Conservation (phyloP, 805 yeast genomes). For the Priceomyces haplophilus region DNA sequence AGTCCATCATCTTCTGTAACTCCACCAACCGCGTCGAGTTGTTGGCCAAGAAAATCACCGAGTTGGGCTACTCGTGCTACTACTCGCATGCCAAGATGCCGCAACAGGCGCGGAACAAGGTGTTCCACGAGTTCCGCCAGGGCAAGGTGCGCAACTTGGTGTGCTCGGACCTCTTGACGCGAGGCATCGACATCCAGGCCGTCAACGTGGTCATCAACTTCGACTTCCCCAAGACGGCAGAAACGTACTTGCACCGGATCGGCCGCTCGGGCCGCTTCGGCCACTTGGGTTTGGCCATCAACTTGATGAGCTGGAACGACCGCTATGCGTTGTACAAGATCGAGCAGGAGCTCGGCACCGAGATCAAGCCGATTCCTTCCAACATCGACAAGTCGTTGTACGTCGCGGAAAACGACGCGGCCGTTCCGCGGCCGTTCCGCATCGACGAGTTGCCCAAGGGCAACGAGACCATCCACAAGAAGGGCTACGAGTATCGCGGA, state of each 20-base stretch:
- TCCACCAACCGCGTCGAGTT: slow-evolving; percentile 95
- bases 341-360: slow-evolving; percentile 96
- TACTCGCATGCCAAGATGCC: slow-evolving; percentile 98
- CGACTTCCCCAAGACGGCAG: slow-evolving; percentile 98
- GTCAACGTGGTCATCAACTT: slow-evolving; percentile 97
- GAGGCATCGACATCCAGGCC: slow-evolving; percentile 99
- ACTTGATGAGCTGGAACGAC: slow-evolving; percentile 95
- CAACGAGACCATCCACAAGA: slow-evolving; percentile 29
- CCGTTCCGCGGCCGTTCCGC: slow-evolving; percentile 88
- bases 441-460: slow-evolving; percentile 56
- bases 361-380: slow-evolving; percentile 95
- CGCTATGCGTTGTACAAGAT: slow-evolving; percentile 89
- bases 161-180: slow-evolving; percentile 91
- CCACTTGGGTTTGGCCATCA: slow-evolving; percentile 95
- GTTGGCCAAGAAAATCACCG: slow-evolving; percentile 92
- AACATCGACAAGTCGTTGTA: slow-evolving; percentile 84
- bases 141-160: slow-evolving; percentile 97
- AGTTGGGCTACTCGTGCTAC: slow-evolving; percentile 92
- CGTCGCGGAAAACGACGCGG: slow-evolving; percentile 73
- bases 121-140: slow-evolving; percentile 97
- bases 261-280: slow-evolving; percentile 99
- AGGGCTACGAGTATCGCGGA: slow-evolving; percentile 45
- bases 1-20: slow-evolving; percentile 94
- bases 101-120: slow-evolving; percentile 94
- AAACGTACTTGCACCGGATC: slow-evolving; percentile 94